Base-by-base conservation (phyloP, 345 rosid species). In the Arabis hirsuta region DNA sequence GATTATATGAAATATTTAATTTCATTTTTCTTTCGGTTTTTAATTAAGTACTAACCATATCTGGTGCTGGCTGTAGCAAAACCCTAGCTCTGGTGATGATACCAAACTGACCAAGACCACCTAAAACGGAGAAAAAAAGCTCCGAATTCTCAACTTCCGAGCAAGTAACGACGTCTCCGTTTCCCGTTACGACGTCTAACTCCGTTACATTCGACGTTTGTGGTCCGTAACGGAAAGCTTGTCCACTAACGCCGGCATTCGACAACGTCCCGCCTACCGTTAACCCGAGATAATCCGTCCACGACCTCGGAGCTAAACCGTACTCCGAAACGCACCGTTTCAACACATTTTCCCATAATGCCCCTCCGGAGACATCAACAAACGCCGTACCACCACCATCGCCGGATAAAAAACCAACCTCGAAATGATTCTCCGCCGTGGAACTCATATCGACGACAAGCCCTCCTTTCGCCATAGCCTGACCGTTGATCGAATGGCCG, bases 401-500 rank as follows among this genome's bases (percentile, higher is more conserved):
- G 5, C n/a, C 57, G 39, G 53, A 2, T 13, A 22, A 42, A 22
- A 0, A 58, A 5, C 74, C 69, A 2, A 74, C 53, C 38, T 78
- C 36, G 78, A 91, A 84, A 68, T 76, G 71, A 76, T 75, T 81
- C 26, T 75, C 80, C 67, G 73, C 90, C 27, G 82, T 77, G 22
- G 89, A 76, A 5, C 93, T 77, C 99, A 94, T 94, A 70, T 94
- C 95, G 8, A 94, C 50, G 20, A 94, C 90, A 13, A 94, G 84
- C 0, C 99, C 99, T 8, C 82, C 81, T 52, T 82, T 87, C 20
- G 93, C 80, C 99, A 94, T 91, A 31, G 99, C 93, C 78, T 94
- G 99, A 22, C 99, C 99, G 85, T 94, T 94, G 74, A 94, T 88
- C 0, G 96, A 89, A 80, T 94, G 99, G 46, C 99, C 99, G 76